Conservation (phyloP, 352 stramenopile genomes). For the Globisporangium canariense region DNA sequence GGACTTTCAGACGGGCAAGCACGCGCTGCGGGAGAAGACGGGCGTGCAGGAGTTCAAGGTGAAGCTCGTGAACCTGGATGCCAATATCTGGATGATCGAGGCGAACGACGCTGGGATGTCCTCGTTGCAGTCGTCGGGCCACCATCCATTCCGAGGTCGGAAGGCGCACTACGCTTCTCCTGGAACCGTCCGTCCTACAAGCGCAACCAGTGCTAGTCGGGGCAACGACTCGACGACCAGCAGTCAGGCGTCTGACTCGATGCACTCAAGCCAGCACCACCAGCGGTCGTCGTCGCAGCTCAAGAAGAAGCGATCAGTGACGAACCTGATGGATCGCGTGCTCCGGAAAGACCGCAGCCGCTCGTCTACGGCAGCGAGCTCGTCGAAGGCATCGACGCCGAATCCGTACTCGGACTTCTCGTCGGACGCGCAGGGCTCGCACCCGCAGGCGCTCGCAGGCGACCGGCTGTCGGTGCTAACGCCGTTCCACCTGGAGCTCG, state of each 20-base stretch:
- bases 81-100: constrained; percentile 46
- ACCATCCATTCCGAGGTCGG: background rate
- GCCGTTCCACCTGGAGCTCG: constrained; percentile 26
- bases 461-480: constrained; percentile 16
- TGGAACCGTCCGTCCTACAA: background rate
- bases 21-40: constrained; percentile 35
- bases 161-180: constrained; percentile 9
- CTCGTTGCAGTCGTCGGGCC: constrained; percentile 9
- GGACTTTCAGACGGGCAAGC: constrained; percentile 22
- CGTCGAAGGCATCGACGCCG: constrained; percentile 10
- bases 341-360: constrained; percentile 16
- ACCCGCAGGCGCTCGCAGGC: constrained; percentile 11
- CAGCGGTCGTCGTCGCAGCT: constrained; percentile 9
- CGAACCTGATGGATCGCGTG: constrained; percentile 17
- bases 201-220: background rate
- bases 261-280: constrained; percentile 8
- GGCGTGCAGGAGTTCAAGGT: constrained; percentile 48
- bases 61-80: constrained; percentile 53
- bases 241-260: constrained; percentile 15
- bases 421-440: constrained; percentile 11
- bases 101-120: constrained; percentile 5
- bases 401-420: constrained; percentile 22
- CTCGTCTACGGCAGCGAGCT: constrained; percentile 9
- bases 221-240: constrained; percentile 12
- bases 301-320: constrained; percentile 21